Evolutionary conservation across 129 eudicot genomes (phyloP), one percentile per base, ranked within the genome.

Genomic region (Flaveria linearis): DNA sequence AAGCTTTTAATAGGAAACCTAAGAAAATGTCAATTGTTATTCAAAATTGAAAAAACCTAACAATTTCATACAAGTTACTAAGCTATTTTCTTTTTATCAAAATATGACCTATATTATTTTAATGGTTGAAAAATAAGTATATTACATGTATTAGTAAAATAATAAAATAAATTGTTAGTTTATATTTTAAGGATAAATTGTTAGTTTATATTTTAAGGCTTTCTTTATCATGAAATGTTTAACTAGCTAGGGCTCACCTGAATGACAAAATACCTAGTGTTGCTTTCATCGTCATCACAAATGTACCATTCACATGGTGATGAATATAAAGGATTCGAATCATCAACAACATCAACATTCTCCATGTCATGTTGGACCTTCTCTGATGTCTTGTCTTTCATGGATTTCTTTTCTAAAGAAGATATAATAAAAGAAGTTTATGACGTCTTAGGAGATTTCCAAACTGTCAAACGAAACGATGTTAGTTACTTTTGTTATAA

Each of bases 231-330:
- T 2, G 11, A 14, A 15, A 25, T 33, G 11, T 33, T 50, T 53
- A 20, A 2, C 7, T 6, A 66, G 43, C 7, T 6, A 66, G 43
- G 2, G 9, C 26, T 23, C 46, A 88, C 97, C 89, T 91, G 97
- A 79, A 90, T 90, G 33, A 90, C 87, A 53, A 93, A 93, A 75
- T 78, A 88, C 82, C 95, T 81, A 5, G 92, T 90, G 62, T 79
- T 80, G 50, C 84, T 82, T 45, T 83, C 86, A 71, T 90, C 88
- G 72, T 88, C 92, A 58, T 93, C 96, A 65, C 98, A 93, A 30
- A 88, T 75, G 84, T 84, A 93, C 96, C 98, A 93, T 61, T 93
- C 95, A 17, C 98, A 90, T 11, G 98, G 98, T 3, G 96, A 86
- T 25, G 96, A 84, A n/a, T 42, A 68, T 45, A 79, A 60, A 25